A percentile compares a stretch with the other conserved stretches of the same genome.
Conservation (phyloP, 805 yeast genomes). For the Tetrapisispora pingtungensis region DNA sequence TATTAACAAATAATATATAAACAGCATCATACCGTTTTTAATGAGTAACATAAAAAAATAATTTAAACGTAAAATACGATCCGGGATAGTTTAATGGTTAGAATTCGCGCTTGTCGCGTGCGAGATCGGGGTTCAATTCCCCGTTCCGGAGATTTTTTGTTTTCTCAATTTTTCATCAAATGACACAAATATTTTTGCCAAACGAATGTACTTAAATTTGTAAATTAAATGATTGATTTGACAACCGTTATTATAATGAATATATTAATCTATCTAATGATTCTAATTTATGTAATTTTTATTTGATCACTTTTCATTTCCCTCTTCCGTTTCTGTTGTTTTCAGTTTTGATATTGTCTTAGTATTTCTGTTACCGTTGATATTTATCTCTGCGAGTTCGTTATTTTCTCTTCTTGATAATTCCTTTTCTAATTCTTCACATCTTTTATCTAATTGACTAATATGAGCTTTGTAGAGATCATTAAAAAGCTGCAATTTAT, state of each 20-base stretch:
- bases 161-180: too few species aligned
- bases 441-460: constrained; percentile 55
- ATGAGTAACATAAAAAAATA: too few species aligned
- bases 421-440: constrained; percentile 14
- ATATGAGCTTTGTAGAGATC: constrained; percentile 80
- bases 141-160: constrained; percentile 8
- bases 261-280: neutral
- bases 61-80: neutral
- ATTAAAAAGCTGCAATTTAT: constrained; percentile 83
- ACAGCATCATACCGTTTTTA: too few species aligned
- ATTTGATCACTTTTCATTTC: neutral
- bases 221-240: too few species aligned
- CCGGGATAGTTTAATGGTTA: constrained; percentile 7
- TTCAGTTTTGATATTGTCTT: neutral
- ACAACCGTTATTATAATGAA: too few species aligned
- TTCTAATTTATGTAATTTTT: neutral
- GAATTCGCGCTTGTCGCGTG: constrained; percentile 7
- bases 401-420: too few species aligned
- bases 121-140: constrained; percentile 7
- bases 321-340: neutral
- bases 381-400: too few species aligned
- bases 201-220: too few species aligned
- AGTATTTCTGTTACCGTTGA: too few species aligned
- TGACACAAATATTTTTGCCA: too few species aligned
- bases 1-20: too few species aligned